Percentiles rank a stretch among this genome's conserved stretches.
Conservation (phyloP, 2,329 filamentous ascomycete species). For the Neonectria coccinea region DNA sequence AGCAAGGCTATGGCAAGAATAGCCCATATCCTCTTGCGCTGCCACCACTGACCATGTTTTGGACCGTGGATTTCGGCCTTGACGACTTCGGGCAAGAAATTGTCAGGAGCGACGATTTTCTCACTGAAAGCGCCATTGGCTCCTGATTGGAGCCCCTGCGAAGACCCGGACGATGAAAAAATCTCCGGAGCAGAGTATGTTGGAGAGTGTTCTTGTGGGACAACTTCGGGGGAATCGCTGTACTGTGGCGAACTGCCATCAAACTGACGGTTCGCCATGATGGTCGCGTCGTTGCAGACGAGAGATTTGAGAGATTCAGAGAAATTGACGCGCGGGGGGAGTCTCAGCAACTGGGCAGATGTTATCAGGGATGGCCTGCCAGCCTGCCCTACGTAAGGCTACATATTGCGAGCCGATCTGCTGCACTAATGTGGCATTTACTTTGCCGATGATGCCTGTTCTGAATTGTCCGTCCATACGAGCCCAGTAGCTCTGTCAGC, state of each 20-base stretch:
- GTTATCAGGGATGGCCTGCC: neutral
- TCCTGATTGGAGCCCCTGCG: neutral
- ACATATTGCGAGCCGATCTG: neutral
- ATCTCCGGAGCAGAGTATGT: neutral
- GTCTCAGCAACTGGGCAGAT: neutral
- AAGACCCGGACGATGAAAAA: neutral
- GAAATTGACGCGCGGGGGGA: neutral
- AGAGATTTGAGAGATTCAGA: neutral
- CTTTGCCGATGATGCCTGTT: neutral
- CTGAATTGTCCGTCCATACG: neutral
- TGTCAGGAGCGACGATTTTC: neutral
- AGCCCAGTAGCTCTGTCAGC: neutral
- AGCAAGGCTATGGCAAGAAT: neutral
- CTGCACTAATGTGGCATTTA: neutral
- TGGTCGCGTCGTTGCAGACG: neutral
- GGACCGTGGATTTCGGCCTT: neutral
- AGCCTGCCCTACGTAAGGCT: neutral
- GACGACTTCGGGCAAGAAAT: slow-evolving; percentile 1
- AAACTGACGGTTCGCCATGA: neutral
- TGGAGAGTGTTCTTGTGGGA: neutral
- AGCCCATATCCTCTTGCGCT: neutral
- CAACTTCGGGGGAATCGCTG: neutral
- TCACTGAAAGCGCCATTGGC: neutral
- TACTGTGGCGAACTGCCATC: slow-evolving; percentile 1
- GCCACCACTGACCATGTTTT: neutral